Percentiles rank a stretch among this genome's conserved stretches.
These are phyloP conservation scores for Juncus inflexus DNA, from an alignment of 176 grass and related monocot species.

Conservation along the genomic window DNA sequence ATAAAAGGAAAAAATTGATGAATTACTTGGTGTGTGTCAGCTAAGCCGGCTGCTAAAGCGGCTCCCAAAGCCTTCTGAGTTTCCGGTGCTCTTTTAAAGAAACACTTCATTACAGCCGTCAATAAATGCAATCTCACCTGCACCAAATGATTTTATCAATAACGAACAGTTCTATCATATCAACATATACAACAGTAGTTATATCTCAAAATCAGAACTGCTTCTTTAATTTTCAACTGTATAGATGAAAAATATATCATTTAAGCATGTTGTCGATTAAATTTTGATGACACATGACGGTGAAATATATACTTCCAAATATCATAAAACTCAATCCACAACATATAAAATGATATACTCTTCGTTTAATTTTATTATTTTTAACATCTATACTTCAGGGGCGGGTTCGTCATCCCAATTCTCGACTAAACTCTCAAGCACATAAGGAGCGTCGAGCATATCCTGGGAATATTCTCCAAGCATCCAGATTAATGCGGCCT, in stretches of 20 bases:
- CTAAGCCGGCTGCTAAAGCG: conserved; percentile 76
- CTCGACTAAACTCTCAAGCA: conserved; percentile 83
- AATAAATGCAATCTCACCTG: conserved; percentile 97
- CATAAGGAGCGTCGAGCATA: conserved; percentile 90
- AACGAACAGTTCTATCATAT: too few species aligned
- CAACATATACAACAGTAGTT: too few species aligned
- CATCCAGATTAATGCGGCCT: conserved; percentile 99
- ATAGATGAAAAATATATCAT: too few species aligned
- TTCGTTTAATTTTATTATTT: neutral
- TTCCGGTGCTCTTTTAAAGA: conserved; percentile 94
- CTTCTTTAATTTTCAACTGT: too few species aligned
- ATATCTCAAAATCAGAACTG: too few species aligned
- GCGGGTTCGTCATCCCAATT: conserved; percentile 95
- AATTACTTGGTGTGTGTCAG: conserved; percentile 79
- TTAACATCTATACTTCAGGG: conserved; percentile 51
- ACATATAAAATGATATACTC: too few species aligned
- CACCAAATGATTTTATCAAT: conserved; percentile 8
- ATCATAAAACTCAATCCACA: too few species aligned
- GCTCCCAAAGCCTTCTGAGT: conserved; percentile 84
- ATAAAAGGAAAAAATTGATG: conserved; percentile 9
- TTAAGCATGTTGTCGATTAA: too few species aligned
- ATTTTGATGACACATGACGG: too few species aligned
- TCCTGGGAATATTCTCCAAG: conserved; percentile 99
- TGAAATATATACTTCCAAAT: too few species aligned
- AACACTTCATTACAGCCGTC: conserved; percentile 94